Evolutionary conservation across 2,329 filamentous ascomycete species (phyloP), one percentile per base, ranked within the genome.

Genomic region (Cladophialophora carrionii): DNA sequence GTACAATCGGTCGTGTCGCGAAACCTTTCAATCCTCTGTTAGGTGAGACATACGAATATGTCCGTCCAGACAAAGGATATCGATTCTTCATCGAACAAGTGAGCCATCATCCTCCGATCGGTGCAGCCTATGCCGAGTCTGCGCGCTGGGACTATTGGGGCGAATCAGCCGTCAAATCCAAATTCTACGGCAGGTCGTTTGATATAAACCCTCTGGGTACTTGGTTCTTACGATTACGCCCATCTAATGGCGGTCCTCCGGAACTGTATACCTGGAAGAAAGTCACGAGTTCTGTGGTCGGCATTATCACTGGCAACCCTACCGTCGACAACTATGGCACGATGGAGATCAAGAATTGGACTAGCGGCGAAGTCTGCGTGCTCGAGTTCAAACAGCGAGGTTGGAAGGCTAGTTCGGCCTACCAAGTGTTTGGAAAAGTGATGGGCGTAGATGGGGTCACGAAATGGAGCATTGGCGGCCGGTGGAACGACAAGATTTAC

Each of bases 221-320:
- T 7, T 99, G 95, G 95, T 99, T 98, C 81, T 81, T 98, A 66
- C 91, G 85, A 73, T 82, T 99, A 31, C 88, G 92, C 0, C 92
- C 93, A 0, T 85, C 84, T 0, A 82, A 86, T 2, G 91, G 90
- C 3, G 89, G 88, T 9, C 88, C 90, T 72, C 88, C 90, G 69
- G 95, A 99, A 71, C 82, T 97, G 1, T 99, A 96, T 78, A 97
- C 94, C 0, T 99, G 95, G 95, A 98, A 97, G 80, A 99, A 99
- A 80, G 92, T 97, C 20, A 98, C 93, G 0, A 95, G 92, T 0
- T 96, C 93, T 1, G 95, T 99, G n/a, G 88, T 98, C 65, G 95
- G 95, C 64, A 99, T 99, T 77, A 97, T 99, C 73, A 98, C 94
- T 0, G 95, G 95, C 55, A 96, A 91, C 72, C 95, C 95, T 0